Percentiles rank a stretch among this genome's conserved stretches.
Conservation (phyloP, 2,329 filamentous ascomycete species). For the Tricladium varicosporioides region DNA sequence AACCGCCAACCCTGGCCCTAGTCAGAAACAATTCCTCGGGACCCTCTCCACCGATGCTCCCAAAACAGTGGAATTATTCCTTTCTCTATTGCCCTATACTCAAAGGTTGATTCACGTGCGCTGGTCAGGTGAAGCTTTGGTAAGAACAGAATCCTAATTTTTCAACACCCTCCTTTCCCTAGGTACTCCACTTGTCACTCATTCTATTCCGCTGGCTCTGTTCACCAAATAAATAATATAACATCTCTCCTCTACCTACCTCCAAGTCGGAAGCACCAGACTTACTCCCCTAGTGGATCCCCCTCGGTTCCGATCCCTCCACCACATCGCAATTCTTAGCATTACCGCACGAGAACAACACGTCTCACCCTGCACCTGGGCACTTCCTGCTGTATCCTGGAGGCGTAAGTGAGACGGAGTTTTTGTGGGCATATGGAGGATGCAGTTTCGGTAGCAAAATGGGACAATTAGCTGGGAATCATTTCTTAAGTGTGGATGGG, state of each 20-base stretch:
- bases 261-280: no score
- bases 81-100: conserved; percentile 23
- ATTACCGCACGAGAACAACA: conserved; percentile 27
- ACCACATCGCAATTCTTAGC: conserved; percentile 7
- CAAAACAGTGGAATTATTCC: conserved; percentile 25
- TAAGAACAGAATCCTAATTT: no score
- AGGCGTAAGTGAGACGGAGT: conserved; percentile 26
- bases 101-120: conserved; percentile 30
- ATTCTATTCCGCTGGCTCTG: no score
- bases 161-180: no score
- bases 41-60: conserved; percentile 13
- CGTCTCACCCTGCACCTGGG: conserved; percentile 24
- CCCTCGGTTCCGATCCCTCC: conserved; percentile 24
- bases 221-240: no score
- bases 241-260: no score
- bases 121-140: conserved; percentile 28
- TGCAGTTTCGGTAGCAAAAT: conserved; percentile 28
- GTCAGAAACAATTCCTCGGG: conserved; percentile 3
- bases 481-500: conserved; percentile 30
- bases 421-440: conserved; percentile 27
- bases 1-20: conserved; percentile 3
- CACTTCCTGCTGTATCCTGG: conserved; percentile 28
- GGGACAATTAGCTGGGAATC: conserved; percentile 27
- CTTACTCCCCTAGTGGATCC: no score
- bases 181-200: no score